Conservation (phyloP, 768 basidiomycete genomes). For the Asterophora lycoperdoides region DNA sequence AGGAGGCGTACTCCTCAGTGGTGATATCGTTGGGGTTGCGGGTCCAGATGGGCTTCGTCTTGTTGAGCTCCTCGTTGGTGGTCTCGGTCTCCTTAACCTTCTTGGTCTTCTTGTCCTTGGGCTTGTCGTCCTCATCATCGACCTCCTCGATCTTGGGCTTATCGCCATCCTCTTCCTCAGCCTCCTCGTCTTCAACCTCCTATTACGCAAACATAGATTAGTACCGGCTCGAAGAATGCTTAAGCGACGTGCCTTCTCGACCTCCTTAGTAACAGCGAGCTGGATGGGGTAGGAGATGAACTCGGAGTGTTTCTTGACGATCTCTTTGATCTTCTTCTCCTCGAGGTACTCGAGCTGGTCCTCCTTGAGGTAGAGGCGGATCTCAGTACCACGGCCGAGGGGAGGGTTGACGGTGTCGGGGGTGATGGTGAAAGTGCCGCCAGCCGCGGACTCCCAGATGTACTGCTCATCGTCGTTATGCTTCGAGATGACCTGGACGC, state of each 20-base stretch:
- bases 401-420: constrained; percentile 85
- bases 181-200: constrained; percentile 87
- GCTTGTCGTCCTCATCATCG: constrained; percentile 78
- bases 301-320: constrained; percentile 99
- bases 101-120: constrained; percentile 91
- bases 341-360: constrained; percentile 99
- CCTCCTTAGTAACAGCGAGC: constrained; percentile 97
- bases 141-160: constrained; percentile 81
- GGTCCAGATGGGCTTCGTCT: constrained; percentile 99
- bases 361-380: constrained; percentile 93
- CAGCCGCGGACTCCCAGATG: constrained; percentile 99
- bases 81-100: constrained; percentile 86
- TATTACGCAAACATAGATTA: constrained; percentile 28
- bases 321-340: constrained; percentile 99
- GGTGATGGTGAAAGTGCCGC: constrained; percentile 99
- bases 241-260: constrained; percentile 82
- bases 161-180: constrained; percentile 62
- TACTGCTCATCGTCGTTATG: constrained; percentile 99
- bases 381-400: constrained; percentile 90
- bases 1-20: constrained; percentile 86
- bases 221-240: neutral
- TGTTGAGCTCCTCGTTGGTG: constrained; percentile 98
- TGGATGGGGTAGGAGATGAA: constrained; percentile 99
- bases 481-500: constrained; percentile 97
- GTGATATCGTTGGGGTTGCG: constrained; percentile 95